Conservation (phyloP, 495 filamentous ascomycete species). For the Trichoderma gamsii region DNA sequence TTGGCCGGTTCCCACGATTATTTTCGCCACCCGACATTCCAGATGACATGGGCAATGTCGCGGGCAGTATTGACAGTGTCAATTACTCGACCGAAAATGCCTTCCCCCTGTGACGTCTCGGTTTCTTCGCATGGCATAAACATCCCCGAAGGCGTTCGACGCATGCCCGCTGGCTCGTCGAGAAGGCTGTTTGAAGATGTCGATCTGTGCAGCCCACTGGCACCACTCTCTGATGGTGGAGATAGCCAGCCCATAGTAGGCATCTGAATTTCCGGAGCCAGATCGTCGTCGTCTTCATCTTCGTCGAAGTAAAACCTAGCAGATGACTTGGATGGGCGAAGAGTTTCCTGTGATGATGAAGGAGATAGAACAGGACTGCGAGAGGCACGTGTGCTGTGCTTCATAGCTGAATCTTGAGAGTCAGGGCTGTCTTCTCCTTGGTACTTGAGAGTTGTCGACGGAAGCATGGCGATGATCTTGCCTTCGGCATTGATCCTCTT, state of each 20-base stretch:
- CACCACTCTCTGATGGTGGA: conserved; percentile 15
- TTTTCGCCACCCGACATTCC: conserved; percentile 93
- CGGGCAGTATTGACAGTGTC: conserved; percentile 94
- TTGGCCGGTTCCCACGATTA: conserved; percentile 24
- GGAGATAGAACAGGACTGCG: conserved; percentile 52
- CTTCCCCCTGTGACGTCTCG: conserved; percentile 50
- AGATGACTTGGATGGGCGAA: conserved; percentile 64
- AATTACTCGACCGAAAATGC: conserved; percentile 73
- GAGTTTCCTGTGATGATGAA: conserved; percentile 70
- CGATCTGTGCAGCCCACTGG: conserved; percentile 30
- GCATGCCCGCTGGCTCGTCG: conserved; percentile 50
- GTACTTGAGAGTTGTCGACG: conserved; percentile 88
- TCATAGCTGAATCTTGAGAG: conserved; percentile 51
- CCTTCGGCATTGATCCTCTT: conserved; percentile 54
- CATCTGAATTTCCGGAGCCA: conserved; percentile 46
- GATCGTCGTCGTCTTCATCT: conserved; percentile 38
- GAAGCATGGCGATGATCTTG: conserved; percentile 89
- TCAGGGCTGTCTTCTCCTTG: conserved; percentile 68
- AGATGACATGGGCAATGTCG: conserved; percentile 94
- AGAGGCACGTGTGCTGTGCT: conserved; percentile 39
- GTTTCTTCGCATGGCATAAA: conserved; percentile 76
- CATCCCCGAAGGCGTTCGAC: conserved; percentile 73
- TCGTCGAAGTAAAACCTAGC: conserved; percentile 57
- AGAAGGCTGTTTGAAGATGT: conserved; percentile 30
- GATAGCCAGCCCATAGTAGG: conserved; percentile 23